phyloP scores from a whole-genome alignment of 2,329 filamentous ascomycete genomes.

The Dactylellina cionopaga region DNA sequence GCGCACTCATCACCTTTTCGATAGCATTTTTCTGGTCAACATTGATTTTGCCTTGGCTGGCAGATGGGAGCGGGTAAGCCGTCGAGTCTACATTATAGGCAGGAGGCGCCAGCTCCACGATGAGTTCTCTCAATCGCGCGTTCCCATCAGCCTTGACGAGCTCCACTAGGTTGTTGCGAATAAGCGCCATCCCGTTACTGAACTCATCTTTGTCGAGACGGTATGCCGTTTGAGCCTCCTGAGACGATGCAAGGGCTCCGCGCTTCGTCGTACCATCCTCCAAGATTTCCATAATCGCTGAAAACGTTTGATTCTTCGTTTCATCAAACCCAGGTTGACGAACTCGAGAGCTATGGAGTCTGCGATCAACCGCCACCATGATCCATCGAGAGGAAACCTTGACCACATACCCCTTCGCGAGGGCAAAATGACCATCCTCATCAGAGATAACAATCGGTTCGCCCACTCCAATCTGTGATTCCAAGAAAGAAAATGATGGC shows the following conservation, averaged over 20 bases:
- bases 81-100: conserved; percentile 75
- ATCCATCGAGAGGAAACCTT: conserved; percentile 74
- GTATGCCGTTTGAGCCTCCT: conserved; percentile 71
- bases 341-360: conserved; percentile 84
- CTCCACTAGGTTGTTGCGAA: conserved; percentile 91
- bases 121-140: conserved; percentile 65
- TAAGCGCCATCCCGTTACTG: conserved; percentile 94
- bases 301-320: conserved; percentile 81
- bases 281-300: conserved; percentile 87
- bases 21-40: conserved; percentile 87
- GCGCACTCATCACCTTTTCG: conserved; percentile 92
- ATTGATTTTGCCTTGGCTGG: conserved; percentile 75
- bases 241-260: conserved; percentile 59
- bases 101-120: conserved; percentile 80
- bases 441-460: conserved; percentile 97
- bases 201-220: conserved; percentile 98
- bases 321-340: conserved; percentile 80
- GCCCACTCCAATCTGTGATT: conserved; percentile 85
- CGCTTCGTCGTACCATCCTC: conserved; percentile 63
- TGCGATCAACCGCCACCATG: conserved; percentile 80
- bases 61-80: conserved; percentile 70
- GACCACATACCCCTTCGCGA: conserved; percentile 90
- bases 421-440: conserved; percentile 91
- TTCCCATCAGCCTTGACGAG: conserved; percentile 77
- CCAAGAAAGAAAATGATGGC: conserved; percentile 81